Evolutionary conservation across 2,329 filamentous ascomycete species (phyloP).

Genomic region (Monosporascus sp.): DNA sequence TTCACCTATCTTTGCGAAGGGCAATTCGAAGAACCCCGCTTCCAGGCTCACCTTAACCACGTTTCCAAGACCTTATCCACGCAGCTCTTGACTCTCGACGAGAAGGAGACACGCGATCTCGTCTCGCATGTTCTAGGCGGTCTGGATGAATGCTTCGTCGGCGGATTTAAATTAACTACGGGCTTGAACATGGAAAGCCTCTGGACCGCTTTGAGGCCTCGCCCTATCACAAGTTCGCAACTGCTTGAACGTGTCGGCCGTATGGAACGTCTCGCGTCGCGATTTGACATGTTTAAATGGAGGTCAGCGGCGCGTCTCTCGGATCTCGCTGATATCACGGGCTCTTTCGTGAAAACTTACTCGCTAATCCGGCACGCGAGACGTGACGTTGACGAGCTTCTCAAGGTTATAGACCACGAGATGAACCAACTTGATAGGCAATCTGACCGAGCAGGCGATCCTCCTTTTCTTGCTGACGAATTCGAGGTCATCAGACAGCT

Average conservation of each 20-base stretch:
- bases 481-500: constrained; percentile 55
- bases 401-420: constrained; percentile 44
- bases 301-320: constrained; percentile 45
- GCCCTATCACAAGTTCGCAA: constrained; percentile 41
- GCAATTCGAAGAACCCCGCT: constrained; percentile 56
- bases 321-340: constrained; percentile 48
- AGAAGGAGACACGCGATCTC: constrained; percentile 30
- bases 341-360: constrained; percentile 51
- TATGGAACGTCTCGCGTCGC: constrained; percentile 49
- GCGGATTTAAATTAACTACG: constrained; percentile 66
- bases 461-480: constrained; percentile 46
- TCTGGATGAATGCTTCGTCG: constrained; percentile 54
- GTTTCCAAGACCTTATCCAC: constrained; percentile 38
- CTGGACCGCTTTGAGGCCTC: constrained; percentile 68
- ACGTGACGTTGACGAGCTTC: constrained; percentile 38
- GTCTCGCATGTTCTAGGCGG: constrained; percentile 32
- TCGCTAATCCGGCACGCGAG: constrained; percentile 44
- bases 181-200: constrained; percentile 75
- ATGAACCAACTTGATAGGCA: constrained; percentile 47
- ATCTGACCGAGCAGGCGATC: constrained; percentile 31
- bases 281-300: constrained; percentile 59
- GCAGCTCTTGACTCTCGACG: constrained; percentile 19
- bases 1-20: constrained; percentile 37
- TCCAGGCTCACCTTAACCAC: constrained; percentile 56
- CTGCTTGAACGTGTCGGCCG: constrained; percentile 42